phyloP scores from a whole-genome alignment of 768 basidiomycete species.

The Rhizopogon salebrosus region DNA sequence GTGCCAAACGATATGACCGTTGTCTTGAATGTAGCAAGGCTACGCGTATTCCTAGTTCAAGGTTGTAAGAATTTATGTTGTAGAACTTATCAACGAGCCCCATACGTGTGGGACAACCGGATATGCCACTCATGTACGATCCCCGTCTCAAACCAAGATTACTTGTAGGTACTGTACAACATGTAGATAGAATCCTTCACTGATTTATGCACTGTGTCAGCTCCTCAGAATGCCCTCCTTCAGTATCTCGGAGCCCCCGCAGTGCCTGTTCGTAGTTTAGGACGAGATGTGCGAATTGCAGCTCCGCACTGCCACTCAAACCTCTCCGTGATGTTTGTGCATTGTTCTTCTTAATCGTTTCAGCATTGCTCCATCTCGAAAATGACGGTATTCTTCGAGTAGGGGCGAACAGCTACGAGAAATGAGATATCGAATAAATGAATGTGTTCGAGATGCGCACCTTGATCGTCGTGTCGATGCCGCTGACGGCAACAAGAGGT shows the following conservation, averaged over 20 bases:
- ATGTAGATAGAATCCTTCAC: slow-evolving; percentile 7
- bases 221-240: slow-evolving; percentile 17
- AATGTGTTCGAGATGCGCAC: slow-evolving; percentile 29
- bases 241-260: slow-evolving; percentile 18
- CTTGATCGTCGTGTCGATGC: slow-evolving; percentile 84
- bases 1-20: slow-evolving; percentile 12
- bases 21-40: slow-evolving; percentile 13
- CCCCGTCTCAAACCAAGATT: background rate
- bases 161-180: background rate
- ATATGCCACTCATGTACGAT: slow-evolving; percentile 5
- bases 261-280: slow-evolving; percentile 21
- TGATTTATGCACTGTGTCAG: slow-evolving; percentile 25
- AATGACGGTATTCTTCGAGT: slow-evolving; percentile 40
- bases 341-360: slow-evolving; percentile 56
- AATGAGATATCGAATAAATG: background rate
- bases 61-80: slow-evolving; percentile 4
- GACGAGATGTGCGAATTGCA: slow-evolving; percentile 26
- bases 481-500: slow-evolving; percentile 80
- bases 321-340: slow-evolving; percentile 26
- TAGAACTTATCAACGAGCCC: slow-evolving; percentile 1
- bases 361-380: slow-evolving; percentile 49
- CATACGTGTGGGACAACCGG: background rate
- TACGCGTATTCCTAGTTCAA: slow-evolving; percentile 25
- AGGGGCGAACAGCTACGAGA: slow-evolving; percentile 60
- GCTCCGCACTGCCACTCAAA: slow-evolving; percentile 11